phyloP scores from a whole-genome alignment of 495 filamentous ascomycete genomes.

The Beverwykella pulmonaria region DNA sequence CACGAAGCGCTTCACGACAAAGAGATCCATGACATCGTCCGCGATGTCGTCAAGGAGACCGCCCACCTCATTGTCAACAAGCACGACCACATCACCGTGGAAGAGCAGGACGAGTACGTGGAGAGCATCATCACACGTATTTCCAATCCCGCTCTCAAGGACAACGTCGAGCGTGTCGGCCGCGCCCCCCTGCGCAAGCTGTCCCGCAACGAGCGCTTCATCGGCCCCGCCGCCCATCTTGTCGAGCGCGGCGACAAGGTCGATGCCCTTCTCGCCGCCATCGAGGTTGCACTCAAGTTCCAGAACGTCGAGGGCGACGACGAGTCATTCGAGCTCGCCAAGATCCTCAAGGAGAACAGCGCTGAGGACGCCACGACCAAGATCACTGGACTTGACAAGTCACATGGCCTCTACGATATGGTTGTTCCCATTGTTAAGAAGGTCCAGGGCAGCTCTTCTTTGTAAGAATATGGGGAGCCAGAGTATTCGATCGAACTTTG shows the following conservation, averaged over 20 bases:
- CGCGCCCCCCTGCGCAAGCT: slow-evolving; percentile 94
- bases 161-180: slow-evolving; percentile 91
- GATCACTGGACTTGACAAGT: slow-evolving; percentile 72
- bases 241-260: slow-evolving; percentile 74
- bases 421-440: slow-evolving; percentile 74
- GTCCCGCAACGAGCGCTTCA: slow-evolving; percentile 88
- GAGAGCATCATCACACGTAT: slow-evolving; percentile 90
- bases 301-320: slow-evolving; percentile 88
- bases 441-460: slow-evolving; percentile 59
- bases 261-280: slow-evolving; percentile 68
- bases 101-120: slow-evolving; percentile 87
- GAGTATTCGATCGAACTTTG: neutral
- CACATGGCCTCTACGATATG: slow-evolving; percentile 70
- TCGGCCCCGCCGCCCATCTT: slow-evolving; percentile 84
- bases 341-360: slow-evolving; percentile 71
- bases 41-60: slow-evolving; percentile 76
- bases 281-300: slow-evolving; percentile 89
- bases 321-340: slow-evolving; percentile 78
- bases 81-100: slow-evolving; percentile 67
- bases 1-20: slow-evolving; percentile 75
- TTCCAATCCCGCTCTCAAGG: slow-evolving; percentile 91
- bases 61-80: slow-evolving; percentile 81
- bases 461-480: neutral
- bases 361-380: slow-evolving; percentile 69
- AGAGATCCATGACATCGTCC: slow-evolving; percentile 73